Evolutionary conservation across 1,284 basidiomycete species (phyloP), one percentile per base, ranked within the genome.

Genomic region (Papiliotrema flavescens): DNA sequence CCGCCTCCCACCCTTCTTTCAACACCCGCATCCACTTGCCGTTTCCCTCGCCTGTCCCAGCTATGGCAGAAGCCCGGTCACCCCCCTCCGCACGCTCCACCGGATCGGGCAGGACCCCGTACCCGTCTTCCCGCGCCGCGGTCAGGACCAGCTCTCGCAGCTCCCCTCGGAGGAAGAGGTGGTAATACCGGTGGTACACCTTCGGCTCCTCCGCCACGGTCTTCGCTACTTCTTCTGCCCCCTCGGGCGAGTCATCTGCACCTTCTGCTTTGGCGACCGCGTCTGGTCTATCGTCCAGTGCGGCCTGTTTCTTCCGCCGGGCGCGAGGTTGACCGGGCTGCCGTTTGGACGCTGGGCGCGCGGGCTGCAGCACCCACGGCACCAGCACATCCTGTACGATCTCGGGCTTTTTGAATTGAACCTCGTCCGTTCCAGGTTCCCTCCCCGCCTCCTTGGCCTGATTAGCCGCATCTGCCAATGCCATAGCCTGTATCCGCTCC

Each of bases 121-220:
- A 76, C 0, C 80, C 84, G 56, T 90, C 77, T 17, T 79, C 81
- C 23, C 65, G 54, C 3, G 87, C 87, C 0, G 90, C 90, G 34
- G 81, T 76, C 17, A 63, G 59, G 1, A 88, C 83, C 17, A 95
- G 80, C 9, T 72, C 75, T 22, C 71, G 66, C 49, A 97, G 80
- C 72, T 97, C 93, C 22, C 86, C 88, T 52, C 83, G 77, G 0
- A 84, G 81, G 68, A 96, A 97, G 80, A 97, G 87, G 70, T 97
- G 94, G 70, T 97, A 97, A 70, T 95, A 97, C 53, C 93, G 82
- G 67, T 92, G 84, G 76, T 85, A 89, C 6, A 88, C 80, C 54
- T 65, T 76, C 63, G 51, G 19, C 39, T 61, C 53, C n/a, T n/a
- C n/a, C n/a, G n/a, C n/a, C n/a, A n/a, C n/a, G n/a, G n/a, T n/a